These are phyloP conservation scores for Ceratocystiopsis minuta DNA, from an alignment of 2,329 filamentous ascomycete genomes.

Conservation along the genomic window DNA sequence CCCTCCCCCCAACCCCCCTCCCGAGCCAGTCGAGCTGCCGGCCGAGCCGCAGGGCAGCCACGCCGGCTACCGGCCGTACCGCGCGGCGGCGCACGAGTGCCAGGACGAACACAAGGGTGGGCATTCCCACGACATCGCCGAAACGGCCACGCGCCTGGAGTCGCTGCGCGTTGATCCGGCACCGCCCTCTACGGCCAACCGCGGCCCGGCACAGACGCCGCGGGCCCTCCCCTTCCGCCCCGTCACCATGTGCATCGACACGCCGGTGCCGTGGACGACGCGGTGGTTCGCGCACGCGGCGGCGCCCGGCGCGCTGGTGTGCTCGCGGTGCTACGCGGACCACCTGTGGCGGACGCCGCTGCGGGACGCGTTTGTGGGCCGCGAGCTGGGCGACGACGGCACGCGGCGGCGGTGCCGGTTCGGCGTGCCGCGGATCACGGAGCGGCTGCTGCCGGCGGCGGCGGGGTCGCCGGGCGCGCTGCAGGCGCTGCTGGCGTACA, in stretches of 20 bases:
- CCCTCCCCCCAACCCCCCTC: no score
- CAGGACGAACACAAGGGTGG: no score
- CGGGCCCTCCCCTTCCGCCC: background rate
- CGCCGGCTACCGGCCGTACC: no score
- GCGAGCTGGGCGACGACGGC: background rate
- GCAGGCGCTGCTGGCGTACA: slow-evolving; percentile 12
- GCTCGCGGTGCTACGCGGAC: slow-evolving; percentile 23
- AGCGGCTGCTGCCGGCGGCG: slow-evolving; percentile 18
- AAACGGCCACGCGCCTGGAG: no score
- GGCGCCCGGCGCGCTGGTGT: slow-evolving; percentile 19
- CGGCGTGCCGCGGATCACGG: slow-evolving; percentile 16
- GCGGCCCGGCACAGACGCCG: no score
- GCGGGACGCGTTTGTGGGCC: slow-evolving; percentile 13
- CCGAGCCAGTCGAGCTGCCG: no score
- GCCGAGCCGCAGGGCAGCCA: no score
- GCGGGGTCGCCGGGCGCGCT: slow-evolving; percentile 11
- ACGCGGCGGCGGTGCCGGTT: slow-evolving; percentile 14
- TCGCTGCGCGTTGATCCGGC: no score
- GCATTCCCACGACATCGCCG: no score
- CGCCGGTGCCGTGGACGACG: slow-evolving; percentile 13
- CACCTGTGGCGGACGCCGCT: slow-evolving; percentile 17
- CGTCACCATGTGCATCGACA: slow-evolving; percentile 13
- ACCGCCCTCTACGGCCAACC: no score
- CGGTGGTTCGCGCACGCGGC: slow-evolving; percentile 21
- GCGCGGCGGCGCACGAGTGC: no score